Evolutionary conservation across 1,284 basidiomycete genomes (phyloP), one percentile per base, ranked within the genome.

Genomic region (Austroboletus novae-zelandiae): DNA sequence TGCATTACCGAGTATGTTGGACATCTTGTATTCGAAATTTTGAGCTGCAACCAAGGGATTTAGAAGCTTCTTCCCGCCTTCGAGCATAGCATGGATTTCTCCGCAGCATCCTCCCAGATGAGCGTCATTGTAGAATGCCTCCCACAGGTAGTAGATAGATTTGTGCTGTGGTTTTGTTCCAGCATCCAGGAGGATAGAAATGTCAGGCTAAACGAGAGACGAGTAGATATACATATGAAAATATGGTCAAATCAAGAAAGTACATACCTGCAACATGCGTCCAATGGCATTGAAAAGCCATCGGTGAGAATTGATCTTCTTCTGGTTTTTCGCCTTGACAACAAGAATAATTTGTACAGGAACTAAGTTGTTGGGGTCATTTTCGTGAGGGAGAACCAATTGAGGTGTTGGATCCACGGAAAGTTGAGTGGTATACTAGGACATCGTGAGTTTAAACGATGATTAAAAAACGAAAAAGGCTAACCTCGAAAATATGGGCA

Each of bases 21-120:
- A 94, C 90, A 95, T 95, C 74, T 93, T 98, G 76, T 98, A 98
- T 72, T 99, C 96, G 63, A 99, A 98, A 72, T 98, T 98, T 70
- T 98, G 96, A 20, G 93, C 92, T 9, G 94, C 94, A 30, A 95
- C 84, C 40, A 98, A 77, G 14, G 96, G 96, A 63, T 98, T 99
- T 54, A 98, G 66, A 32, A 99, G 80, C 67, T 97, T 96, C 70
- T 75, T 87, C 27, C 96, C 95, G 30, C 89, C 89, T 66, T 93
- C 84, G 62, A 96, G 91, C 93, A 94, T 94, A 49, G 94, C 94
- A 57, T 93, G 89, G 59, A 94, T 95, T 77, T 96, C 91, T 60
- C 95, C 94, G 67, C 89, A 91, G 44, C 88, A 89, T 17, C 89
- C 89, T 30, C 89, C 89, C 13, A 92, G 74, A 61, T 91, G 61